phyloP scores from a whole-genome alignment of 306 rosid genomes.

The Erythrophleum fordii region DNA sequence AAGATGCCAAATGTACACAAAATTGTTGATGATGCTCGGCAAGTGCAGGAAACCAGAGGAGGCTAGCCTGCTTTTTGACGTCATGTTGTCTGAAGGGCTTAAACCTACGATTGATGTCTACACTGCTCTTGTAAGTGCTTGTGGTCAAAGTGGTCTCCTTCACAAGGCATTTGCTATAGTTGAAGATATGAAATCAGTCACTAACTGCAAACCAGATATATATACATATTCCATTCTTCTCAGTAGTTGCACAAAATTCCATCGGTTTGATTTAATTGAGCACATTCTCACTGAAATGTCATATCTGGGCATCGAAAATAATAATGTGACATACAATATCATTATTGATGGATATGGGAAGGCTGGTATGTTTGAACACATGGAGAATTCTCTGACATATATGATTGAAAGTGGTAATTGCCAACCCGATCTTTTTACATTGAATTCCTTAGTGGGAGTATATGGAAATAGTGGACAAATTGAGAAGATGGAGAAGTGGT shows the following conservation, averaged over 20 bases:
- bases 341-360: constrained; percentile 83
- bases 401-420: constrained; percentile 82
- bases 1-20: constrained; percentile 83
- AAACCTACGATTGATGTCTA: constrained; percentile 80
- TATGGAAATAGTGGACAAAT: constrained; percentile 70
- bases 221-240: constrained; percentile 78
- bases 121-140: constrained; percentile 86
- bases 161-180: constrained; percentile 67
- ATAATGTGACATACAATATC: constrained; percentile 74
- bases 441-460: constrained; percentile 71
- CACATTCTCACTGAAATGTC: constrained; percentile 71
- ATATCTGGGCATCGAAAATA: constrained; percentile 63
- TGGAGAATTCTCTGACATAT: constrained; percentile 70
- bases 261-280: constrained; percentile 64
- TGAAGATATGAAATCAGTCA: constrained; percentile 82
- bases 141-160: constrained; percentile 74
- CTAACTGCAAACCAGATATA: constrained; percentile 73
- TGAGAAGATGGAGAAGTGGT: constrained; percentile 92
- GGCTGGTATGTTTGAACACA: constrained; percentile 76
- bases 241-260: constrained; percentile 64
- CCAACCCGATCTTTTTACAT: constrained; percentile 80
- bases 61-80: constrained; percentile 69
- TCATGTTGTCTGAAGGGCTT: constrained; percentile 82
- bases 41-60: constrained; percentile 79
- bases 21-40: constrained; percentile 83